These are phyloP conservation scores for Elsinoe ampelina DNA, from an alignment of 2,329 filamentous ascomycete genomes.

Conservation along the genomic window DNA sequence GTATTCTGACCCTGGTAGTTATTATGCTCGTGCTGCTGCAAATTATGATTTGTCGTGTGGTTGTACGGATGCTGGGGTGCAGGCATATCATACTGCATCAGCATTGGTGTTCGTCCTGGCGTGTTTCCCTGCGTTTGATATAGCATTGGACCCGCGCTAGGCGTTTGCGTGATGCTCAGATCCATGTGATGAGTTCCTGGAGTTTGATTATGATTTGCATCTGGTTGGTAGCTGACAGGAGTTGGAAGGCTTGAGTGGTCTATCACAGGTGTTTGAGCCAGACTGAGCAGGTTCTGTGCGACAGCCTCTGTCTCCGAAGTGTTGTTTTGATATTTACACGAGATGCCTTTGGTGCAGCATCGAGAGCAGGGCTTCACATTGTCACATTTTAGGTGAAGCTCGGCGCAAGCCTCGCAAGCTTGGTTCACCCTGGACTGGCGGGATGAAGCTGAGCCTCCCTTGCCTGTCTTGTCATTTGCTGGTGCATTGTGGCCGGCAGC, in stretches of 20 bases:
- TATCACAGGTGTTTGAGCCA: conserved; percentile 7
- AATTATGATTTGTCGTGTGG: not conserved
- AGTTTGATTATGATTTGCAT: too few species aligned
- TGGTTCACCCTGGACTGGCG: conserved; percentile 37
- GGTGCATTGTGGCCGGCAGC: conserved; percentile 35
- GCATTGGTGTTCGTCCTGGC: not conserved
- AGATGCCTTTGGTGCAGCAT: conserved; percentile 41
- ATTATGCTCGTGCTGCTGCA: not conserved
- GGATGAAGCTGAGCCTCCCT: conserved; percentile 23
- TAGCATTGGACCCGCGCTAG: not conserved
- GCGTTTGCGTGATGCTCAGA: not conserved
- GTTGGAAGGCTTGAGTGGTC: not conserved
- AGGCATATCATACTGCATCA: conserved; percentile 8
- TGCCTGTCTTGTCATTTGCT: conserved; percentile 25
- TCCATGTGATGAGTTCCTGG: not conserved
- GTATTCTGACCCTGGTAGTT: not conserved
- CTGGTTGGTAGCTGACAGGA: not conserved
- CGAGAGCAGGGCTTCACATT: conserved; percentile 46
- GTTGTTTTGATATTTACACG: conserved; percentile 31
- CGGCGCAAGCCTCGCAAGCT: conserved; percentile 44
- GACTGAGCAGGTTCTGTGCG: conserved; percentile 14
- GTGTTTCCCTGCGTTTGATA: conserved; percentile 3
- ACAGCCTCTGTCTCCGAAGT: conserved; percentile 26
- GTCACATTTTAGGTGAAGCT: conserved; percentile 45
- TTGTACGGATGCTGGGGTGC: not conserved